A percentile compares a stretch with the other conserved stretches of the same genome.
phyloP scores from a whole-genome alignment of 2,329 filamentous ascomycete species.

The Monosporascus sp. region DNA sequence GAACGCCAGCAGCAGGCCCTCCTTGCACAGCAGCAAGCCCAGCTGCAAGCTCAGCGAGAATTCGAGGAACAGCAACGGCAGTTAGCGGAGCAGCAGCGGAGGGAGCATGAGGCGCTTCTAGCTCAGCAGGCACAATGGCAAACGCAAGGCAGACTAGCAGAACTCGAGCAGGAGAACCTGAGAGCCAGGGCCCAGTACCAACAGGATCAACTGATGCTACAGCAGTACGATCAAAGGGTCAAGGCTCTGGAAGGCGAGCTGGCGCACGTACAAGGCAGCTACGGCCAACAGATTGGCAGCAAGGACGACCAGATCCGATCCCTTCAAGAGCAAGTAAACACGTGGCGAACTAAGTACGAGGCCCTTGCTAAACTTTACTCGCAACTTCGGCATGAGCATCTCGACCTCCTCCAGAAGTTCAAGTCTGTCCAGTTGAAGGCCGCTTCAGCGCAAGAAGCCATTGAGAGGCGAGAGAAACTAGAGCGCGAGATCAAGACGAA shows the following conservation, averaged over 20 bases:
- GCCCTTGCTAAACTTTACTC: slow-evolving; percentile 95
- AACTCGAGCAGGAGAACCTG: slow-evolving; percentile 91
- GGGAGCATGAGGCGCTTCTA: slow-evolving; percentile 85
- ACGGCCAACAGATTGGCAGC: slow-evolving; percentile 77
- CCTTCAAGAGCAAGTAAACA: slow-evolving; percentile 94
- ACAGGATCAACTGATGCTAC: slow-evolving; percentile 92
- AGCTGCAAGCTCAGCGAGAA: slow-evolving; percentile 82
- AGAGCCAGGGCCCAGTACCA: slow-evolving; percentile 94
- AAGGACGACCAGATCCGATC: slow-evolving; percentile 93
- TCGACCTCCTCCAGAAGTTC: slow-evolving; percentile 92
- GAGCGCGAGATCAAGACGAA: slow-evolving; percentile 98
- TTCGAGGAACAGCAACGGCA: slow-evolving; percentile 92
- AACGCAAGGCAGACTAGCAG: slow-evolving; percentile 90
- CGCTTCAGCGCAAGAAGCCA: slow-evolving; percentile 92
- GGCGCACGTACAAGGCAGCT: slow-evolving; percentile 72
- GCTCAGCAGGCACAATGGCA: slow-evolving; percentile 88
- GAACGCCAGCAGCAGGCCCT: slow-evolving; percentile 81
- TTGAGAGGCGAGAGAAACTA: slow-evolving; percentile 88
- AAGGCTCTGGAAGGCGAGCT: slow-evolving; percentile 90
- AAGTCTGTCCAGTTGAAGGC: slow-evolving; percentile 95
- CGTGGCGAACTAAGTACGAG: slow-evolving; percentile 96
- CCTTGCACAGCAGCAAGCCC: slow-evolving; percentile 73
- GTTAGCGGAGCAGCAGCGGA: slow-evolving; percentile 81
- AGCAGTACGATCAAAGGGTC: slow-evolving; percentile 92
- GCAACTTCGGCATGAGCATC: slow-evolving; percentile 88